Conservation (phyloP, 2,329 filamentous ascomycete species). For the Didymella segeticola region DNA sequence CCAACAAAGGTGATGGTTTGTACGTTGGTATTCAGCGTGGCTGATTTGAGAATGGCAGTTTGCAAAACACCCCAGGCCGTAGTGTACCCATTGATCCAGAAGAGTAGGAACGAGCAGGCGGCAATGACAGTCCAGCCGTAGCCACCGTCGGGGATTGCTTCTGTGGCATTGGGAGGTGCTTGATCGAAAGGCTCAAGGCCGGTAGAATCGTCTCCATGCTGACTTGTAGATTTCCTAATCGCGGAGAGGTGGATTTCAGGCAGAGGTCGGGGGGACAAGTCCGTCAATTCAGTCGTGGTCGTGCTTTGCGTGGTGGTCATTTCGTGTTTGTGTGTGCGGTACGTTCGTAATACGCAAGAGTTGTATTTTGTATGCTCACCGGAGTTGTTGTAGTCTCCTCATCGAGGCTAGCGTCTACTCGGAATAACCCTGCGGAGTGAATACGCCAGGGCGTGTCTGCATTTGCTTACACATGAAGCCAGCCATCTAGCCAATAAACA, state of each 20-base stretch:
- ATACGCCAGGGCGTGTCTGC: neutral
- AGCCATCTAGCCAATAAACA: neutral
- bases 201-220: neutral
- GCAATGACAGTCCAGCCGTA: slow-evolving; percentile 46
- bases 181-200: neutral
- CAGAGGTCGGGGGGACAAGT: neutral
- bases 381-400: neutral
- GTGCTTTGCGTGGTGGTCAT: neutral
- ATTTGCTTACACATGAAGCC: neutral
- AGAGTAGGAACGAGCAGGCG: slow-evolving; percentile 59
- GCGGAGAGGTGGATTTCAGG: neutral
- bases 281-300: neutral
- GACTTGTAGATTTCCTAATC: too few relatives aligned
- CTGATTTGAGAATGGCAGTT: slow-evolving; percentile 59
- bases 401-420: neutral
- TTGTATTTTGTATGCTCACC: neutral
- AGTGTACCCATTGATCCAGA: slow-evolving; percentile 60
- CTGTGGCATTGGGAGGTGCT: neutral
- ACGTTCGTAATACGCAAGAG: neutral
- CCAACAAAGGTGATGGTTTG: slow-evolving; percentile 65
- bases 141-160: slow-evolving; percentile 58
- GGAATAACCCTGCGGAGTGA: too few relatives aligned
- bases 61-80: slow-evolving; percentile 70
- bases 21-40: slow-evolving; percentile 43
- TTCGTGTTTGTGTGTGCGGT: neutral